phyloP scores from a whole-genome alignment of 2,329 filamentous ascomycete genomes.

The Aureobasidium sp. region DNA sequence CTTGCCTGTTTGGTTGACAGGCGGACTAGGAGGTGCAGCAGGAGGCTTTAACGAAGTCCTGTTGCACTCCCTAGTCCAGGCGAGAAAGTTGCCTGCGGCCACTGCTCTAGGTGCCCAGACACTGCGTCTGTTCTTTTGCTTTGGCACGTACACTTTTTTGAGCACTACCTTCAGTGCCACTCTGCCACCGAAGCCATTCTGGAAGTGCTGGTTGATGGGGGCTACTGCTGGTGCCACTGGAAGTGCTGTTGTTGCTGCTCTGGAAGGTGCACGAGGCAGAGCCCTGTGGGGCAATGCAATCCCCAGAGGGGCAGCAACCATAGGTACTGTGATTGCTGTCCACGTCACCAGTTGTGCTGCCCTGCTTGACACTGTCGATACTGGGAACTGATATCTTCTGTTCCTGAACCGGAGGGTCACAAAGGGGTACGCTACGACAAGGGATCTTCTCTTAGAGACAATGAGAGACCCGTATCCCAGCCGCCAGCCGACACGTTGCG shows the following conservation, averaged over 20 bases:
- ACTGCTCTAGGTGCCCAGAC: constrained; percentile 9
- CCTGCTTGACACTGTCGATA: not conserved
- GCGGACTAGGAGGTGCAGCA: constrained; percentile 18
- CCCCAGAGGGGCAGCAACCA: constrained; percentile 14
- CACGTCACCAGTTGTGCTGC: constrained; percentile 18
- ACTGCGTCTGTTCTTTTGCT: constrained; percentile 18
- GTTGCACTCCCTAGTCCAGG: constrained; percentile 14
- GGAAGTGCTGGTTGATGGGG: constrained; percentile 18
- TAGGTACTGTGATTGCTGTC: constrained; percentile 19
- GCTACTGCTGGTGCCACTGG: constrained; percentile 17
- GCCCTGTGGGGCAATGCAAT: constrained; percentile 3
- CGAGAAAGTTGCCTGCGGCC: constrained; percentile 5
- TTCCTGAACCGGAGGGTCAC: not conserved
- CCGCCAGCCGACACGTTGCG: not conserved
- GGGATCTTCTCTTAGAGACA: not conserved
- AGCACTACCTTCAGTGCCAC: constrained; percentile 15
- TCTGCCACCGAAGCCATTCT: constrained; percentile 16
- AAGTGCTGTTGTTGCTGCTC: constrained; percentile 15
- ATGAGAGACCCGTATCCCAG: too few relatives aligned
- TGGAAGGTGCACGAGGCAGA: constrained; percentile 15
- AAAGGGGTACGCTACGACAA: not conserved
- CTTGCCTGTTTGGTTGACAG: constrained; percentile 1
- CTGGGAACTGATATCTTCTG: not conserved
- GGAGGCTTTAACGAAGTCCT: constrained; percentile 18
- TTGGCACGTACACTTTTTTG: constrained; percentile 18